A percentile compares a stretch with the other conserved stretches of the same genome.
Evolutionary conservation across 129 eudicot genomes (phyloP).

Genomic region (Kitagawia praeruptora): DNA sequence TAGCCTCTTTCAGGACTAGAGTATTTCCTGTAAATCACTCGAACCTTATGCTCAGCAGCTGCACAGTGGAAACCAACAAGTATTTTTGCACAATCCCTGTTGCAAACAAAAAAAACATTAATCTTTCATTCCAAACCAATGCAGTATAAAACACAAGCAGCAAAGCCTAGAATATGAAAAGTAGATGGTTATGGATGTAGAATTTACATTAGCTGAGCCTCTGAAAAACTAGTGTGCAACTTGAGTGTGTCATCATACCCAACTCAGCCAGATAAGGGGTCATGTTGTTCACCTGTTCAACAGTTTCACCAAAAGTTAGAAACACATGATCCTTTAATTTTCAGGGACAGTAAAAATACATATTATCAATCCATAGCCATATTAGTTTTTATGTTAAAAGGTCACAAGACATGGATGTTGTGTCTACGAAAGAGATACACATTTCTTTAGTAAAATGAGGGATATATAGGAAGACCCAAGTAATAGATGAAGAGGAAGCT

Average conservation of each 20-base stretch:
- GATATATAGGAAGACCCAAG: no score
- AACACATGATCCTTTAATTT: no score
- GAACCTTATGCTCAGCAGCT: conserved; percentile 48
- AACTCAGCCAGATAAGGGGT: conserved; percentile 64
- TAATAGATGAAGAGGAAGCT: no score
- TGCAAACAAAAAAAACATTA: not conserved
- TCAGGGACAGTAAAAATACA: not conserved
- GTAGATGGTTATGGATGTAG: not conserved
- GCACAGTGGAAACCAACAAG: conserved; percentile 42
- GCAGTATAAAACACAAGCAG: not conserved
- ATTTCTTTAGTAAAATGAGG: no score
- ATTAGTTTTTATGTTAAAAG: no score
- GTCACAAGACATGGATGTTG: no score
- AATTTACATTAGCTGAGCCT: conserved; percentile 43
- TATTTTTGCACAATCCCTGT: conserved; percentile 63
- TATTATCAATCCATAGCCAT: no score
- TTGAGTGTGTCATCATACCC: conserved; percentile 71
- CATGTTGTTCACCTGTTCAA: conserved; percentile 48
- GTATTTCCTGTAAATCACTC: conserved; percentile 56
- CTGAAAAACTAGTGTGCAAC: conserved; percentile 62
- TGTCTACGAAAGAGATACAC: no score
- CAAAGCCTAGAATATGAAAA: no score
- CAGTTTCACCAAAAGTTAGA: not conserved
- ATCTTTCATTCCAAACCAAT: not conserved
- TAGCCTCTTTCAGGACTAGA: conserved; percentile 31